A percentile compares a stretch with the other conserved stretches of the same genome.
Conservation (phyloP, 2,329 filamentous ascomycete genomes). For the Ophiostoma ips region DNA sequence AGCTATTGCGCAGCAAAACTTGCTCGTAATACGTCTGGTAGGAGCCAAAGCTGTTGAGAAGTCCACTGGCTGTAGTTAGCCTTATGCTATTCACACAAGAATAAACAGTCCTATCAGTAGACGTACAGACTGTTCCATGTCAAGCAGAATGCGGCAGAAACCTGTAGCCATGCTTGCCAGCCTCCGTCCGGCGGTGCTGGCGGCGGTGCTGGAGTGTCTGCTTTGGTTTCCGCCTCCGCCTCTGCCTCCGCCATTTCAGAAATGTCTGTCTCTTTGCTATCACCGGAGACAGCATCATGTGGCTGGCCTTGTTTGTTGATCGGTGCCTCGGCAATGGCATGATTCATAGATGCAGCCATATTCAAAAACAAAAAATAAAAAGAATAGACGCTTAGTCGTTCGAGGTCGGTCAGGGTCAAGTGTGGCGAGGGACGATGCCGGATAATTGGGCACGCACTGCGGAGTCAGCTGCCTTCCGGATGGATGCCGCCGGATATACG, state of each 20-base stretch:
- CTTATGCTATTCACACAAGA: background rate
- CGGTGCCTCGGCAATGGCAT: too few species aligned
- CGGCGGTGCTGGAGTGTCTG: background rate
- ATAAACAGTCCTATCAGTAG: slow-evolving; percentile 1
- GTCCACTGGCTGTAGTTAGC: background rate
- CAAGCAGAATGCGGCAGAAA: slow-evolving; percentile 1
- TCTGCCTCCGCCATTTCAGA: background rate
- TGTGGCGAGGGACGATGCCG: too few species aligned
- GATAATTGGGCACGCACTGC: too few species aligned
- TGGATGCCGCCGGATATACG: too few species aligned
- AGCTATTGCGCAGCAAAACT: background rate
- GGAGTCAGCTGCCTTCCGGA: too few species aligned
- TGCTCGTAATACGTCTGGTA: background rate
- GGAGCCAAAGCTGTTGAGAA: background rate
- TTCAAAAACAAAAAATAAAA: too few species aligned
- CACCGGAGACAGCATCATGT: too few species aligned
- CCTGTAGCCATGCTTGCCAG: slow-evolving; percentile 4
- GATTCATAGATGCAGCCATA: too few species aligned
- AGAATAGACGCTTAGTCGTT: too few species aligned
- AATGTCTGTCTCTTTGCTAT: too few species aligned
- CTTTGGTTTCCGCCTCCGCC: background rate
- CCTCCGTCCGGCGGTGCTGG: background rate
- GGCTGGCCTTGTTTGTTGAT: too few species aligned
- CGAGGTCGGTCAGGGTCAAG: too few species aligned
- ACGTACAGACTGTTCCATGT: slow-evolving; percentile 4